phyloP scores from a whole-genome alignment of 2,329 filamentous ascomycete genomes.

The Aspergillus puulaauensis region DNA sequence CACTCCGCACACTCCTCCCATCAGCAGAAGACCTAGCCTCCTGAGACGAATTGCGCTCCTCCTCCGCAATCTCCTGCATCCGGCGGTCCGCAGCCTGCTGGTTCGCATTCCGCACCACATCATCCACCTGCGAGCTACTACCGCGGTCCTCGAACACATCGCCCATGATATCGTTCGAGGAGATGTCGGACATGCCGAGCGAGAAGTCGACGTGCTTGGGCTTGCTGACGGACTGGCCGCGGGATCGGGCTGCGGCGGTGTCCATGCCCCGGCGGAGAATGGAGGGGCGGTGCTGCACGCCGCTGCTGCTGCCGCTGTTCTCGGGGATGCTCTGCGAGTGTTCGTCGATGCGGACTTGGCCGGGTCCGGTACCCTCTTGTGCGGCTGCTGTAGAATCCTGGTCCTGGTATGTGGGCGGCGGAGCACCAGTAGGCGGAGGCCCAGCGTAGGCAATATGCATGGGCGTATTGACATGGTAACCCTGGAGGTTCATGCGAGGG shows the following conservation, averaged over 20 bases:
- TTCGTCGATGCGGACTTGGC: conserved; percentile 31
- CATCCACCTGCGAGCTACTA: no score
- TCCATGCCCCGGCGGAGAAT: conserved; percentile 55
- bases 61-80: no score
- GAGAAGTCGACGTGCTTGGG: conserved; percentile 71
- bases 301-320: conserved; percentile 24
- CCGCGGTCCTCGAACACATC: conserved; percentile 60
- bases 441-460: conserved; percentile 52
- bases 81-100: no score
- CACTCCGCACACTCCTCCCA: no score
- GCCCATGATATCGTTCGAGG: conserved; percentile 58
- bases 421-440: conserved; percentile 36
- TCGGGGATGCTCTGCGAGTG: conserved; percentile 38
- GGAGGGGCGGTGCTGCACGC: conserved; percentile 42
- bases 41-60: no score
- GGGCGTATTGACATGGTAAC: conserved; percentile 65
- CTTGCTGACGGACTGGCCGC: conserved; percentile 57
- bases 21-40: no score
- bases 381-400: not conserved
- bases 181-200: conserved; percentile 63
- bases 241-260: conserved; percentile 44
- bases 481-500: conserved; percentile 70
- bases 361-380: no score
- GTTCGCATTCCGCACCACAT: no score
- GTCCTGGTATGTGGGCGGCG: conserved; percentile 41